Conservation (phyloP, 2,329 filamentous ascomycete species). For the Neofusicoccum ribis region DNA sequence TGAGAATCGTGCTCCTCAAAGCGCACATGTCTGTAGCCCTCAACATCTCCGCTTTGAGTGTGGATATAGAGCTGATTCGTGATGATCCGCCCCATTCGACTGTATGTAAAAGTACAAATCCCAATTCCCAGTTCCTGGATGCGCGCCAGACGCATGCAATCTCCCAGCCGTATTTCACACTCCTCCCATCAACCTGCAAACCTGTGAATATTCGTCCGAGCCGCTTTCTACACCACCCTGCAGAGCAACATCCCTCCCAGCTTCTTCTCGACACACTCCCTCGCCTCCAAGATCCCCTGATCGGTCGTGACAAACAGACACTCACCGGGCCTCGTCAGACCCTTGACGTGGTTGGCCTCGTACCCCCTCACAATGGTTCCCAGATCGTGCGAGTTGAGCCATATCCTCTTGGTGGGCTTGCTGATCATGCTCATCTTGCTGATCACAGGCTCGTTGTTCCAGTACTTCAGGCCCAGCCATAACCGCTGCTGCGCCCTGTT, state of each 20-base stretch:
- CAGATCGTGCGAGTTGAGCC: conserved; percentile 63
- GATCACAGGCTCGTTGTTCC: conserved; percentile 77
- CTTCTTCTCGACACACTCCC: conserved; percentile 79
- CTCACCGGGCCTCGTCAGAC: conserved; percentile 75
- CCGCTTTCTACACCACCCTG: conserved; percentile 54
- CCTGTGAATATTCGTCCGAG: too few relatives aligned
- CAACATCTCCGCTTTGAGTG: too few relatives aligned
- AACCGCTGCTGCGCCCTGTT: conserved; percentile 75
- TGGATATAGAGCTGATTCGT: too few relatives aligned
- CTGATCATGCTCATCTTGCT: conserved; percentile 65
- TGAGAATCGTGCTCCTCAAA: too few relatives aligned
- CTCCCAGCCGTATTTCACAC: conserved; percentile 8
- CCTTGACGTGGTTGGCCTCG: conserved; percentile 65
- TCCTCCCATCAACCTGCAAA: too few relatives aligned
- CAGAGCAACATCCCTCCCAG: conserved; percentile 80
- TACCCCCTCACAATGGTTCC: conserved; percentile 68
- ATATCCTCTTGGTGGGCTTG: conserved; percentile 73
- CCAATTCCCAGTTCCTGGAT: not conserved
- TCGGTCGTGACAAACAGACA: conserved; percentile 78
- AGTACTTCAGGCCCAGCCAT: conserved; percentile 91
- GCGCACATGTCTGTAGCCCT: too few relatives aligned
- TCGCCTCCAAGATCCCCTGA: conserved; percentile 73
- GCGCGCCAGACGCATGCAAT: conserved; percentile 10
- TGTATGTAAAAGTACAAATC: not conserved
- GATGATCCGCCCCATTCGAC: too few relatives aligned